Base-by-base conservation (phyloP, 495 filamentous ascomycete genomes). In the Xylaria flabelliformis region DNA sequence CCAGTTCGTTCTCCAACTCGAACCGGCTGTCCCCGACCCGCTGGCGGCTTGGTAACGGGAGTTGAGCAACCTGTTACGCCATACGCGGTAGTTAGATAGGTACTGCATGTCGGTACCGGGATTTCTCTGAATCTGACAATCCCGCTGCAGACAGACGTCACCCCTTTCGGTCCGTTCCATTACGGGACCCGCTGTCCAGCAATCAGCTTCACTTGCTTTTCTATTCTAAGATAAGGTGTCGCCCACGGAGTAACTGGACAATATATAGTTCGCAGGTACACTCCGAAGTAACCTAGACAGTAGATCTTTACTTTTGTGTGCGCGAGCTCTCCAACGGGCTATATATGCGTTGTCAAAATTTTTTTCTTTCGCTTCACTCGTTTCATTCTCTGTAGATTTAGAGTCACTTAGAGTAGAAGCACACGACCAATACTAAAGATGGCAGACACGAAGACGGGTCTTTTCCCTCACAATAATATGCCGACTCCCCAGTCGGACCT, bases 391-490 rank as follows among this genome's bases (percentile, higher is more conserved):
- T 41, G 8, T 15, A 24, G 6, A 32, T 62, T 50, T 24, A 44
- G 19, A 39, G 26, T 24, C 9, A 46, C 21, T 8, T 24, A 66
- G 39, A 46, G 7, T 17, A 48, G 12, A 59, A 44, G 61, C 8
- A 59, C 53, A 53, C 41, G 36, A 62, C 21, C 10, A 39, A n/a
- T 55, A 56, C 32, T 15, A 75, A 80, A 68, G 32, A 85, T 85
- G 83, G 78, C 82, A 29, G 71, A 84, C 69, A 84, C 84, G 77
- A 83, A 81, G 62, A 88, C 84, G 65, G 86, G 86, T 29, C 79
- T 82, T 67, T 93, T 92, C 73, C 81, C 83, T 68, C 90, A 90
- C 79, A 78, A 89, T 70, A 90, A 86, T 75, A 92, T 87, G 29
- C 80, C 80, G 41, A 77, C 90, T 36, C 92, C 94, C 13, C 81